Conservation (phyloP, 2,329 filamentous ascomycete species). For the Truncatella angustata region DNA sequence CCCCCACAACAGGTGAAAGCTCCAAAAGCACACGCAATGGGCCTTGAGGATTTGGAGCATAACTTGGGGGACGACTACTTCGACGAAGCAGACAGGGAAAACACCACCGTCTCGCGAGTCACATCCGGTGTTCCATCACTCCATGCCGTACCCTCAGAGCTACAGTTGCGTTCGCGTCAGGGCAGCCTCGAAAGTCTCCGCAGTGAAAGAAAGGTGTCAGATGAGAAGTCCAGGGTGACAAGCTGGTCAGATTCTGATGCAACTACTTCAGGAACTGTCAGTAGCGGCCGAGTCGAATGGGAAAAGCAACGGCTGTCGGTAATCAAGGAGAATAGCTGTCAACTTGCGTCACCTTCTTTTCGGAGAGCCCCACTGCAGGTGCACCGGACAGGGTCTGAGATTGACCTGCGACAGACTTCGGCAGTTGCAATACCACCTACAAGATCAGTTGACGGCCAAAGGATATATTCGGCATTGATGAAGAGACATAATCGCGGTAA, state of each 20-base stretch:
- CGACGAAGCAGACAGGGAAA: constrained; percentile 13
- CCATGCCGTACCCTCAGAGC: constrained; percentile 43
- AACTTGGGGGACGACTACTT: constrained; percentile 16
- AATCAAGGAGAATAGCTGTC: constrained; percentile 56
- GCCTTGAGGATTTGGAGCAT: constrained; percentile 11
- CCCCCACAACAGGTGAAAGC: constrained; percentile 55
- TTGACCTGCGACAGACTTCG: neutral
- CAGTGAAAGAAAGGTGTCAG: constrained; percentile 37
- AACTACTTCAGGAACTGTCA: constrained; percentile 50
- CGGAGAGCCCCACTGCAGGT: neutral
- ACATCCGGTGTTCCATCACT: constrained; percentile 49
- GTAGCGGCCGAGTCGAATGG: constrained; percentile 38
- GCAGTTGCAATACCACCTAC: neutral
- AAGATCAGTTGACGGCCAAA: constrained; percentile 54
- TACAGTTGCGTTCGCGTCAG: constrained; percentile 49
- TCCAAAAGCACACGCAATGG: constrained; percentile 29
- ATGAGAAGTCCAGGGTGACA: constrained; percentile 64
- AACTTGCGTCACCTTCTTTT: constrained; percentile 37
- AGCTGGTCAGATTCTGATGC: constrained; percentile 69
- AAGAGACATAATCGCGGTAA: constrained; percentile 41
- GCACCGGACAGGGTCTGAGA: neutral
- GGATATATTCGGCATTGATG: constrained; percentile 65
- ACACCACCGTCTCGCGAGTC: constrained; percentile 42
- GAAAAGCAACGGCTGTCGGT: constrained; percentile 60
- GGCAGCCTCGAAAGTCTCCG: constrained; percentile 53